A percentile compares a stretch with the other conserved stretches of the same genome.
These are phyloP conservation scores for Eucalyptus marginata DNA, from an alignment of 345 rosid genomes.

Conservation along the genomic window DNA sequence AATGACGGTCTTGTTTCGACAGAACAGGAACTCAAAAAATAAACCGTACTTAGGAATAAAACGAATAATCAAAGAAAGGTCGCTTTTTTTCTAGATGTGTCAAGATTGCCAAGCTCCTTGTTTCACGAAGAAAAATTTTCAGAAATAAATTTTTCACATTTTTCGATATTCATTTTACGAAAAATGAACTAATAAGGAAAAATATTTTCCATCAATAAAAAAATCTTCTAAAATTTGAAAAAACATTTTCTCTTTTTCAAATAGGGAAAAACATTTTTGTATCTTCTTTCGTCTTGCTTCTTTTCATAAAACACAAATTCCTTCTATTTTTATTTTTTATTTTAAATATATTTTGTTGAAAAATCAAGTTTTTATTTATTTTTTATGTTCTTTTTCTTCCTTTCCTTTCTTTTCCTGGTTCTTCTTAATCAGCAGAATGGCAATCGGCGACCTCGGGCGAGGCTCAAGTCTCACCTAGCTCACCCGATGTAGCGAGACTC, in stretches of 20 bases:
- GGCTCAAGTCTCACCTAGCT: too few relatives aligned
- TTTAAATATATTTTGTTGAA: too few relatives aligned
- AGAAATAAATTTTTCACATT: not conserved
- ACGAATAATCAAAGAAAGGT: not conserved
- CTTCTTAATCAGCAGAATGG: not conserved
- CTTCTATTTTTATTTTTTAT: too few relatives aligned
- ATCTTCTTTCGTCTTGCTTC: too few relatives aligned
- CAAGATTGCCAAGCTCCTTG: too few relatives aligned
- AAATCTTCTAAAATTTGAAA: not conserved
- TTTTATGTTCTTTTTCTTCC: too few relatives aligned
- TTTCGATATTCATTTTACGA: too few relatives aligned
- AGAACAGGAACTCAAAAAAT: not conserved
- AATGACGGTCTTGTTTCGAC: not conserved
- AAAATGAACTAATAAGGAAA: accelerated
- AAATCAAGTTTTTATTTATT: too few relatives aligned
- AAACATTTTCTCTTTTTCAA: too few relatives aligned
- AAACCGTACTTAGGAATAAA: not conserved
- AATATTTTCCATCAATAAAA: too few relatives aligned
- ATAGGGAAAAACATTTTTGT: accelerated
- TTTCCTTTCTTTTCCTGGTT: not conserved
- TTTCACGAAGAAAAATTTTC: not conserved
- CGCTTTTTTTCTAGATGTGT: not conserved
- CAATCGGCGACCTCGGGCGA: accelerated
- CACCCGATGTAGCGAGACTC: accelerated
- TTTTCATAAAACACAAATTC: too few relatives aligned